Conservation (phyloP, 352 stramenopile species). For the Pythium coloratum region DNA sequence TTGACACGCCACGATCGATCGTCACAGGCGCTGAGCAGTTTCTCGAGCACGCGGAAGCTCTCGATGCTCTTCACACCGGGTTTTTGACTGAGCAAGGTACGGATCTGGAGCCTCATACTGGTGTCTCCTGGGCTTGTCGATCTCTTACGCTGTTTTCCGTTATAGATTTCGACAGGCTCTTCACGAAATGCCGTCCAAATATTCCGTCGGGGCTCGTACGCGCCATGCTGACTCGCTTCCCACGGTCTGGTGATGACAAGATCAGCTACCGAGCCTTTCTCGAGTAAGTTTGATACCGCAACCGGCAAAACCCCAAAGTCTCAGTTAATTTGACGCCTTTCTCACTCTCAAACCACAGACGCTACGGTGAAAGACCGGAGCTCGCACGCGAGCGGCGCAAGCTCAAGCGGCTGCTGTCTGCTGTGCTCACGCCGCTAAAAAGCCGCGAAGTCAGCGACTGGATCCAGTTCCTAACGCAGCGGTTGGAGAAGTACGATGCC, state of each 20-base stretch:
- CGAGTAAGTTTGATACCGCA: slow-evolving; percentile 29
- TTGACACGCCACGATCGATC: slow-evolving; percentile 40
- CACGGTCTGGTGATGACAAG: slow-evolving; percentile 30
- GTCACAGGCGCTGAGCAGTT: slow-evolving; percentile 58
- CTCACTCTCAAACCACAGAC: slow-evolving; percentile 21
- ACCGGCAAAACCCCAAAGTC: not conserved
- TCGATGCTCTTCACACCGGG: slow-evolving; percentile 38
- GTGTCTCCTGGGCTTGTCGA: not conserved
- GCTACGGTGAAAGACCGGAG: slow-evolving; percentile 49
- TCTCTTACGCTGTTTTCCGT: not conserved
- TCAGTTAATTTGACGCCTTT: not conserved
- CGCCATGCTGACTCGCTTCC: slow-evolving; percentile 54
- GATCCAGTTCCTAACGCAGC: slow-evolving; percentile 29
- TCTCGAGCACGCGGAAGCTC: slow-evolving; percentile 42
- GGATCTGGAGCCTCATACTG: not conserved
- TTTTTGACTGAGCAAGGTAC: slow-evolving; percentile 47
- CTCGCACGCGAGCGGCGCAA: slow-evolving; percentile 38
- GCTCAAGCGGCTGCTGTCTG: slow-evolving; percentile 35
- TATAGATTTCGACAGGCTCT: slow-evolving; percentile 44
- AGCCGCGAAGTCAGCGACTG: slow-evolving; percentile 21
- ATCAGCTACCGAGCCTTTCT: slow-evolving; percentile 54
- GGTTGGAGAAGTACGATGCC: slow-evolving; percentile 47
- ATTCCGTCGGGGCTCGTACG: slow-evolving; percentile 33
- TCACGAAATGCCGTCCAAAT: slow-evolving; percentile 33
- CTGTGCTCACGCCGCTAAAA: slow-evolving; percentile 20